Percentiles rank a stretch among this genome's conserved stretches.
Evolutionary conservation across 2,329 filamentous ascomycete species (phyloP).

Genomic region (Leptographium wingfieldii): DNA sequence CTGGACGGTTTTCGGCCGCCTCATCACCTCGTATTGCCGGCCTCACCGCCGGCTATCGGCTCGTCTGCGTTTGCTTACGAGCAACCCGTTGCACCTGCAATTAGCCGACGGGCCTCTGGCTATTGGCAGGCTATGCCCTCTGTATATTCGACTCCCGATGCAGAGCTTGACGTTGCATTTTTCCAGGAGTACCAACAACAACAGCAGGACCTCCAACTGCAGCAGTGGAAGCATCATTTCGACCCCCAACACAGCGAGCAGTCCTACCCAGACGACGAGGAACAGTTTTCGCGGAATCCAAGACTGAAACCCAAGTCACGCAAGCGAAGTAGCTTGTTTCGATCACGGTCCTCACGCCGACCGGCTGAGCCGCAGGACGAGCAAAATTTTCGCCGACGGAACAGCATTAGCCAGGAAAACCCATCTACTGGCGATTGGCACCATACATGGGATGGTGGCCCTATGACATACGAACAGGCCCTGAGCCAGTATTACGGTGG

Average conservation of each 20-base stretch:
- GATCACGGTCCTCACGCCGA: conserved; percentile 22
- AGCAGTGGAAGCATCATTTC: not conserved
- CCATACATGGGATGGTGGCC: conserved; percentile 7
- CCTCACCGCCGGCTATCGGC: conserved; percentile 5
- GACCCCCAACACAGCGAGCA: not conserved
- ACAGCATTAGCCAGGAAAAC: conserved; percentile 18
- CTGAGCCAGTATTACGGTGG: conserved; percentile 16
- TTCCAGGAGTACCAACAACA: conserved; percentile 8
- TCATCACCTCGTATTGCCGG: conserved; percentile 1
- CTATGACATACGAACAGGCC: conserved; percentile 20
- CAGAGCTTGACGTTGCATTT: conserved; percentile 5
- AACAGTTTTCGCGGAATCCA: not conserved
- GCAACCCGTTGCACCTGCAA: conserved; percentile 3
- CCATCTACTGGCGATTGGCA: conserved; percentile 1
- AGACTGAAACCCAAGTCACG: not conserved
- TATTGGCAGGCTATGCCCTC: conserved; percentile 5
- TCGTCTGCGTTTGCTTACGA: conserved; percentile 10
- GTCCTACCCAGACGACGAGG: not conserved
- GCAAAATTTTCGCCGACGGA: conserved; percentile 14
- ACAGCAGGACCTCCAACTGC: conserved; percentile 8
- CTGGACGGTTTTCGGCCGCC: not conserved
- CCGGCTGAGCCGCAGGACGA: conserved; percentile 11
- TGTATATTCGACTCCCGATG: not conserved
- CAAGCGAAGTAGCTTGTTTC: conserved; percentile 20
- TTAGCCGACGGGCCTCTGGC: conserved; percentile 2